Evolutionary conservation across 148 eudicot genomes (phyloP).

Genomic region (Rhododendron kiyosumense): DNA sequence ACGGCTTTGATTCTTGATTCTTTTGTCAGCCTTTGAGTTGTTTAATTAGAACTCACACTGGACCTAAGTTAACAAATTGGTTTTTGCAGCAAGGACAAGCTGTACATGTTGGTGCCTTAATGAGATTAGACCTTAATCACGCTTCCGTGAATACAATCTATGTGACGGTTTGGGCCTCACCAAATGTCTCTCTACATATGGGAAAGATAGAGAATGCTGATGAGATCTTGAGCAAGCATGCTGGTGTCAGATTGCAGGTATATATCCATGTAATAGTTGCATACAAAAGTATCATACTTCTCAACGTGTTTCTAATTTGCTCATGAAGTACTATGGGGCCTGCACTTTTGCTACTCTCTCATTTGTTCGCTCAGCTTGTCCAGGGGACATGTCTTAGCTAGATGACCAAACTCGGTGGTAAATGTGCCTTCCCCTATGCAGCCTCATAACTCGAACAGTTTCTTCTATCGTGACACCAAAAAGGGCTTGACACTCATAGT

Average conservation of each 20-base stretch:
- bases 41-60: neutral
- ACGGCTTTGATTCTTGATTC: neutral
- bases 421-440: neutral
- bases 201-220: conserved; percentile 95
- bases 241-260: conserved; percentile 89
- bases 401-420: neutral
- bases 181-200: conserved; percentile 74
- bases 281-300: neutral
- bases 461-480: neutral
- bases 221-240: conserved; percentile 77
- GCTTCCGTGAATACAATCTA: conserved; percentile 86
- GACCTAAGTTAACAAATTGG: conserved; percentile 12
- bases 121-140: conserved; percentile 68
- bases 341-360: neutral
- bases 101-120: conserved; percentile 73
- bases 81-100: conserved; percentile 74
- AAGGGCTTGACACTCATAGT: neutral
- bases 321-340: neutral
- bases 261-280: neutral
- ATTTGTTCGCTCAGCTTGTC: neutral
- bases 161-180: conserved; percentile 78
- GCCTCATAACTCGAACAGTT: neutral
- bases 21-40: neutral
- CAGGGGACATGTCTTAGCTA: neutral
- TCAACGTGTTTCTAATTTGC: neutral